Base-by-base conservation (phyloP, 169 alveolate genomes). In the Perkinsus olseni region DNA sequence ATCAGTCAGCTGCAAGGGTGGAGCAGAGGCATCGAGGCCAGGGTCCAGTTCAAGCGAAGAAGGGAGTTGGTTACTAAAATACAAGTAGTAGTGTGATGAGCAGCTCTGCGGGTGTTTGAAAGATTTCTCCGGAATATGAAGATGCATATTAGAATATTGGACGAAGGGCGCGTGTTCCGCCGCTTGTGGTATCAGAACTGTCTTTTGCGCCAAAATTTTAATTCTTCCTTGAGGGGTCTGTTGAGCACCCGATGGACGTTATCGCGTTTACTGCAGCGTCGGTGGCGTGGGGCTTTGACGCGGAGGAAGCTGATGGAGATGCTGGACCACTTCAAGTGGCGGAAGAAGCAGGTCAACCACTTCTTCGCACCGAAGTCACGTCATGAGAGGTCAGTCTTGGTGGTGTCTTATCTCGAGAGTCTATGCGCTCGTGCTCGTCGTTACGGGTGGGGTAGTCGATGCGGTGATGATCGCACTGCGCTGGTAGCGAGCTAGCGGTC, bases 281-380 rank as follows among this genome's bases (percentile, higher is more conserved):
- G 95, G 37, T 93, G 95, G 95, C 95, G 95, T 36, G 95, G 95
- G 0, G 95, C 92, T 92, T 82, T 92, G 48, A 92, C 95, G 20
- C 93, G 95, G 74, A 93, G 93, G 38, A 92, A 92, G 0, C n/a
- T 93, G 38, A 91, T 93, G 31, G 48, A 90, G 92, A 90, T 90
- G 92, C 3, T 90, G 92, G 92, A 90, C 45, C 92, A 90, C 28
- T 90, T 34, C 92, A 90, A 90, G 28, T 90, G 92, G 92, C 38
- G 92, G 31, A 36, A 38, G 38, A 90, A 90, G 31, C 92, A 90
- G 31, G 38, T 90, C 45, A 36, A 90, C 92, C 13, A 90, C 45
- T 90, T 34, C 92, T 90, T 90, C 17, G 31, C 31, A 39, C 92
- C 92, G 92, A 90, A 90, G 92, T 6, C 50, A 10, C 0, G 92